Conservation (phyloP, 2,329 filamentous ascomycete species). For the Seiridium cupressi region DNA sequence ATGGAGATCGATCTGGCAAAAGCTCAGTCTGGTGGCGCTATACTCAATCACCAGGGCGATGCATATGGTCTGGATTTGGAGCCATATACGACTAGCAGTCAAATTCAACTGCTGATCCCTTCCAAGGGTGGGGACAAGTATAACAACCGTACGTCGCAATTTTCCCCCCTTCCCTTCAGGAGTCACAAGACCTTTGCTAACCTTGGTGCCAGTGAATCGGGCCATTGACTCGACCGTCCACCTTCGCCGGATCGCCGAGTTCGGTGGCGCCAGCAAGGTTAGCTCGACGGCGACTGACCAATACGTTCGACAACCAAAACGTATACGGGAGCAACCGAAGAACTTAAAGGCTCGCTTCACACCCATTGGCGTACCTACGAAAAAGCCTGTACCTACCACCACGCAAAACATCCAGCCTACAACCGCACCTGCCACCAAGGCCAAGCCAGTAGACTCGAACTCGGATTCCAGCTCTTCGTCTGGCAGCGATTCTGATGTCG, state of each 20-base stretch:
- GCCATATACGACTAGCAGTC: conserved; percentile 44
- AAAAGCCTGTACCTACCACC: conserved; percentile 10
- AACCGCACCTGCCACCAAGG: conserved; percentile 14
- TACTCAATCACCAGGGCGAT: conserved; percentile 62
- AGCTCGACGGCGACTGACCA: conserved; percentile 37
- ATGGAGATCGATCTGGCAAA: conserved; percentile 60
- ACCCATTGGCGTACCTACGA: conserved; percentile 56
- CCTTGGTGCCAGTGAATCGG: conserved; percentile 33
- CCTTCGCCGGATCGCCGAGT: conserved; percentile 60
- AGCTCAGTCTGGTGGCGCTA: conserved; percentile 46
- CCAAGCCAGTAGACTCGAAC: conserved; percentile 25
- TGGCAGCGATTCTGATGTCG: conserved; percentile 42
- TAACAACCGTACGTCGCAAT: conserved; percentile 43
- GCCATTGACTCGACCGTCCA: conserved; percentile 60
- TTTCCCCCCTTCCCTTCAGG: conserved; percentile 7
- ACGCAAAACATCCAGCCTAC: not conserved
- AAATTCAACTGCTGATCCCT: conserved; percentile 62
- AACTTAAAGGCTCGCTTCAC: conserved; percentile 66
- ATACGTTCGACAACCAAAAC: conserved; percentile 43
- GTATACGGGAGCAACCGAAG: conserved; percentile 63
- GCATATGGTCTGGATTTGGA: conserved; percentile 61
- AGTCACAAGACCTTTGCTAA: conserved; percentile 18
- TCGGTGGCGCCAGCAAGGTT: conserved; percentile 42
- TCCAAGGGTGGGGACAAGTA: conserved; percentile 54
- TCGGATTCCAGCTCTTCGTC: conserved; percentile 39